These are phyloP conservation scores for Monosporascus sp. DNA, from an alignment of 2,329 filamentous ascomycete genomes.

Conservation along the genomic window DNA sequence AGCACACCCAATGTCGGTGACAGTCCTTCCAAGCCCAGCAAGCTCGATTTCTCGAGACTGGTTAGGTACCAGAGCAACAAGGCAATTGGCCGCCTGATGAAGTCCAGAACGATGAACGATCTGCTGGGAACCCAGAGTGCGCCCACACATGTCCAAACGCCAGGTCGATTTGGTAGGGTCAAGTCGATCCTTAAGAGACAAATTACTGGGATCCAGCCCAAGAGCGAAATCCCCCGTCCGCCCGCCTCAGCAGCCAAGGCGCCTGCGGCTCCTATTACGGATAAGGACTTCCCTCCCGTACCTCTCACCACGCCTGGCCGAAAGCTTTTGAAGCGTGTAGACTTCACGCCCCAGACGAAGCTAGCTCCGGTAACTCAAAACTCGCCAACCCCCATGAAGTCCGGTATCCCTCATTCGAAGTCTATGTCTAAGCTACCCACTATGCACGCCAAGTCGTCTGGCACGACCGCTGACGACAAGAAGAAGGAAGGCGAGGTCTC, in stretches of 20 bases:
- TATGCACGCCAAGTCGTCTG: constrained; percentile 29
- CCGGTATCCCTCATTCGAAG: constrained; percentile 38
- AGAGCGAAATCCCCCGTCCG: constrained; percentile 45
- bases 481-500: constrained; percentile 31
- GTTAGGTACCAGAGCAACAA: constrained; percentile 29
- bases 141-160: constrained; percentile 38
- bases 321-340: constrained; percentile 66
- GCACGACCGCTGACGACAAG: constrained; percentile 23
- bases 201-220: constrained; percentile 32
- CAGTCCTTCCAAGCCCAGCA: constrained; percentile 31
- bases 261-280: constrained; percentile 37
- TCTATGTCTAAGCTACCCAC: constrained; percentile 30
- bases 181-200: constrained; percentile 52
- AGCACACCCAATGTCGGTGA: constrained; percentile 17
- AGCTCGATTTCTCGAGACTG: constrained; percentile 25
- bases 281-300: constrained; percentile 47
- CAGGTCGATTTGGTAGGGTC: constrained; percentile 48
- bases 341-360: constrained; percentile 71
- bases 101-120: constrained; percentile 47
- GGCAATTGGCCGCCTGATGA: constrained; percentile 34
- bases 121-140: constrained; percentile 25
- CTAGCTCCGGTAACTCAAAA: constrained; percentile 37
- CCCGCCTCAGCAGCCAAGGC: constrained; percentile 37
- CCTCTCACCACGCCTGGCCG: constrained; percentile 63
- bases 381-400: constrained; percentile 54